Conservation (phyloP, 169 alveolate genomes). For the Theileria parva region DNA sequence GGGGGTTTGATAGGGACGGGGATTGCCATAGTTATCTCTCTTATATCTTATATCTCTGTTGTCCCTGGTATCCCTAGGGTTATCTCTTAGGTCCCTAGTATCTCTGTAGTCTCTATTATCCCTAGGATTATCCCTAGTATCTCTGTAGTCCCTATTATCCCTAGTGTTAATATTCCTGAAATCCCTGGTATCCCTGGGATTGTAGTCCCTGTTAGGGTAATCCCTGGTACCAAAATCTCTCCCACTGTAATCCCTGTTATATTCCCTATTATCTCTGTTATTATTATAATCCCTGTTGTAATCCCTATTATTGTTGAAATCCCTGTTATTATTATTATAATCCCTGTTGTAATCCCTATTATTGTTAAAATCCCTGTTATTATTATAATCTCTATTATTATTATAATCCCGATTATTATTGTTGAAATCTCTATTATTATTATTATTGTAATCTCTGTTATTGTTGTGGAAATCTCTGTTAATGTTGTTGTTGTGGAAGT, state of each 20-base stretch:
- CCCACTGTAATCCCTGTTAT: too few species aligned
- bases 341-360: conserved; percentile 17
- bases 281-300: too few species aligned
- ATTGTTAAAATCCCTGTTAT: conserved; percentile 4
- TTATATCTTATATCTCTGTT: too few species aligned
- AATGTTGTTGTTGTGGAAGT: neutral
- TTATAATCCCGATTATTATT: neutral
- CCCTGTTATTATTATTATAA: neutral
- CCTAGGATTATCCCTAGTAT: too few species aligned
- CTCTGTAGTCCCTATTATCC: too few species aligned
- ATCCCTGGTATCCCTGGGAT: neutral
- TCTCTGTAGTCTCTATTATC: too few species aligned
- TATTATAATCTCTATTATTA: conserved; percentile 4
- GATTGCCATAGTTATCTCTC: too few species aligned
- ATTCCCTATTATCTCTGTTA: too few species aligned
- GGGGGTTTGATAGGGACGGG: too few species aligned
- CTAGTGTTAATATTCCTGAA: neutral
- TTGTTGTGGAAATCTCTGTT: neutral
- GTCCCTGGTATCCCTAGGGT: too few species aligned
- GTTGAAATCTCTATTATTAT: neutral
- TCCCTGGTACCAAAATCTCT: conserved; percentile 11
- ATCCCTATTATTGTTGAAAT: neutral
- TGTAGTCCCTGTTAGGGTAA: neutral
- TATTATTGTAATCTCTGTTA: neutral
- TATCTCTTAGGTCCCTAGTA: too few species aligned